Base-by-base conservation (phyloP, 805 yeast genomes). In the Candida loeiensis region DNA sequence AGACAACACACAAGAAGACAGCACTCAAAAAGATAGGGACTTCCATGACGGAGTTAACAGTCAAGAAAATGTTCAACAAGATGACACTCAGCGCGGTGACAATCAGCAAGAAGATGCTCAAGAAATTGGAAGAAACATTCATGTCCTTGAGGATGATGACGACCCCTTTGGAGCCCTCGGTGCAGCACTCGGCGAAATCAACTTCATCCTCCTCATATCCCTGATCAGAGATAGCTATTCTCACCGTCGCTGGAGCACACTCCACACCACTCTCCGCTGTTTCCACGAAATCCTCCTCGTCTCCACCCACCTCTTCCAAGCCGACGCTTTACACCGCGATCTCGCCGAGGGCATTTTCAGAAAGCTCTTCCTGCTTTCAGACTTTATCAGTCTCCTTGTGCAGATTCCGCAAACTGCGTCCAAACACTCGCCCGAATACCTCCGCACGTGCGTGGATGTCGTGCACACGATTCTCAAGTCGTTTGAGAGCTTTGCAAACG, bases 241-340 rank as follows among this genome's bases (percentile, higher is more conserved):
- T 9, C 21, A 30, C 21, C 73, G 68, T 37, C 71, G 76, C 41
- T 79, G 79, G 70, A 76, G 77, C 37, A 69, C 85, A 2, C 73
- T 81, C 3, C 88, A 84, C 47, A 86, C 89, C 1, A 75, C 81
- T 2, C 75, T 85, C 74, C 67, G 77, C 29, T 75, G 85, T 40
- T 78, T 85, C 55, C 73, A 74, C 18, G 85, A 85, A 45, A 58
- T 89, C 25, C 60, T 91, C 4, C 51, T 71, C 15, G 66, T 74
- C 8, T 62, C 73, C 6, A 58, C 71, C 49, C 48, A 73, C 30
- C 69, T 80, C 59, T 66, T 71, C 12, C 49, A 55, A 5, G 59
- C 53, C 22, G 69, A 32, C 45, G 64, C 41, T 48, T 34, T 47
- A 11, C 74, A 46, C 61, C 61, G 60, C 53, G 74, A 67, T 39